Conservation (phyloP, 1,139 yeast species). For the Kazachstania sp. region DNA sequence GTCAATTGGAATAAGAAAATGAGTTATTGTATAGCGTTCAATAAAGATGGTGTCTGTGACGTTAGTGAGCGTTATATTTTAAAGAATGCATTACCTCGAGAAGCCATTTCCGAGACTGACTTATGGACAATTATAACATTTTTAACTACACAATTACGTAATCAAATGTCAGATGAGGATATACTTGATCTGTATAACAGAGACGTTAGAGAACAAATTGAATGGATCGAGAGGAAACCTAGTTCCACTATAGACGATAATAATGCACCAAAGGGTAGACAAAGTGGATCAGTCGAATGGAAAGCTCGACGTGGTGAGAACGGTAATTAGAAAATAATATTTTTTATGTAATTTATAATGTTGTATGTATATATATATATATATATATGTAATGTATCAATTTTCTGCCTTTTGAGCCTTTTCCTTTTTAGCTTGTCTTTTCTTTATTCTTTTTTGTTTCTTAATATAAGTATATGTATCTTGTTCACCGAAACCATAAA, state of each 20-base stretch:
- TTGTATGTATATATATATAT: not conserved
- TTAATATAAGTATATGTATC: slow-evolving; percentile 31
- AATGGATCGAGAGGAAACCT: slow-evolving; percentile 18
- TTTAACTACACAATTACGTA: slow-evolving; percentile 37
- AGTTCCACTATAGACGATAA: slow-evolving; percentile 8
- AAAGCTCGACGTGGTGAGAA: slow-evolving; percentile 66
- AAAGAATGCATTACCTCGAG: slow-evolving; percentile 44
- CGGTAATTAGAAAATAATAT: slow-evolving; percentile 35
- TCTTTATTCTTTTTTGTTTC: slow-evolving; percentile 31
- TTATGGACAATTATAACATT: slow-evolving; percentile 35
- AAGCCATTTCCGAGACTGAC: slow-evolving; percentile 36
- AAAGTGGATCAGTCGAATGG: slow-evolving; percentile 75
- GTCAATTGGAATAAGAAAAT: slow-evolving; percentile 89
- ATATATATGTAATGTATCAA: not conserved
- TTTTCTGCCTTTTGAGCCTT: not conserved
- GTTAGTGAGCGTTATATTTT: slow-evolving; percentile 63
- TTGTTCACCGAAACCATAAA: slow-evolving; percentile 73
- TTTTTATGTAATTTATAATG: not conserved
- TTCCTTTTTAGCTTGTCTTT: slow-evolving; percentile 21
- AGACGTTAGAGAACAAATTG: slow-evolving; percentile 37
- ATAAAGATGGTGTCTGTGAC: slow-evolving; percentile 54
- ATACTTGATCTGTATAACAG: slow-evolving; percentile 30
- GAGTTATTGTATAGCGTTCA: slow-evolving; percentile 76
- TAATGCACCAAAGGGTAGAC: slow-evolving; percentile 39
- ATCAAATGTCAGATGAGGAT: slow-evolving; percentile 29